Evolutionary conservation across 106 monocot genomes (phyloP), one percentile per base, ranked within the genome.

Genomic region (Phalaenopsis aphrodite): DNA sequence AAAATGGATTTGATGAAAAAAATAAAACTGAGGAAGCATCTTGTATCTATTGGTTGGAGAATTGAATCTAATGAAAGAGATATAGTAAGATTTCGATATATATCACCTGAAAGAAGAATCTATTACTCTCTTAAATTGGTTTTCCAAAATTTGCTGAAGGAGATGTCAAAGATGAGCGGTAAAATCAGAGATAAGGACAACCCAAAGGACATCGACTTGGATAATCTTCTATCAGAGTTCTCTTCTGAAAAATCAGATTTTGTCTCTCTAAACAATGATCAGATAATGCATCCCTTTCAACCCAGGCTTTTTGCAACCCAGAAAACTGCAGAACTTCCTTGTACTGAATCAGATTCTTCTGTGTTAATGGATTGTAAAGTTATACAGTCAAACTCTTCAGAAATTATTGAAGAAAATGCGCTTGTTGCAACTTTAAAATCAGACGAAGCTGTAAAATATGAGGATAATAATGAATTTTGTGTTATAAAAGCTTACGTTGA

Each of bases 31-130:
- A 82, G 55, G 80, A 87, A 83, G 48, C 88, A 91, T 80, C 83
- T 91, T 79, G 24, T 78, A 12, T 58, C 80, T 77, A 55, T 84
- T 11, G 84, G 87, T 17, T 91, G 91, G 91, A 86, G n/a, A 23
- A 76, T 86, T 36, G 84, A 88, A 76, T 41, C 4, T 24, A 91
- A 30, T 30, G 30, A 36, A 82, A 18, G 37, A 43, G 86, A 78
- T 58, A 4, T 55, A 7, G 15, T 18, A 42, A 87, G 81, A 71
- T 72, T 75, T 47, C 77, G 80, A 19, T 91, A 77, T 43, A 2
- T 46, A 52, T 77, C 86, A 64, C 88, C 91, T 42, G 72, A 86
- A 46, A 82, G 77, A 42, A 57, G 37, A 49, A 76, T 23, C 64
- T 69, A 77, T 69, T 68, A 82, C 68, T 82, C 82, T 18, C 82